Evolutionary conservation across 2,329 filamentous ascomycete genomes (phyloP), one percentile per base, ranked within the genome.

Genomic region (Endoconidiophora laricicola): DNA sequence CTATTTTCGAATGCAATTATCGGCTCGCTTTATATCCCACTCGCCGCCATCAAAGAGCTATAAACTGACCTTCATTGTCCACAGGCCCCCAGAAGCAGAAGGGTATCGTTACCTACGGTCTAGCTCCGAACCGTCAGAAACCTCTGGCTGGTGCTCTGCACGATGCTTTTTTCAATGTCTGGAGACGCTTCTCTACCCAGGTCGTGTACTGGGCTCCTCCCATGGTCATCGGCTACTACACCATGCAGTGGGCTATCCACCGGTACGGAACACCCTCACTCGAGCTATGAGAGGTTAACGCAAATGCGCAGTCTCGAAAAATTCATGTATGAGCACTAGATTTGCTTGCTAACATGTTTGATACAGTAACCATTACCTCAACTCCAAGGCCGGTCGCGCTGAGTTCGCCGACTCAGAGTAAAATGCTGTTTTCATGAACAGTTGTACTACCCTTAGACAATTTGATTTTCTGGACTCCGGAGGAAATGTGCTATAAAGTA

Each of bases 81-180:
- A 42, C 60, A 78, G 74, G 74, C 62, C 70, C 71, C 59, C 62
- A 68, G 63, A 72, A 73, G 65, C 77, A 81, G 64, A 78, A 72
- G 65, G 78, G 78, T 54, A 76, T 81, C 59, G 64, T 78, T 61
- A 68, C 69, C 61, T 96, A 93, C 70, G 75, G 81, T 57, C 64
- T 98, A 58, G 81, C 85, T 59, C 69, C 83, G 58, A 96, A 98
- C 76, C 82, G 84, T 64, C 90, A 94, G 72, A 81, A 84, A 62
- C 84, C 87, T 56, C 74, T 94, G 58, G 86, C 86, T 56, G 86
- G 85, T 60, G 72, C 81, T 54, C 67, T 74, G 57, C 70, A 90
- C 66, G 83, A 81, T 58, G 90, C 88, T 62, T 69, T 96, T 72
- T 96, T 96, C 81, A 98, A 98, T 78, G 81, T 79, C 60, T 93